A percentile compares a stretch with the other conserved stretches of the same genome.
These are phyloP conservation scores for Rhizopogon vulgaris DNA, from an alignment of 768 basidiomycete genomes.

Conservation along the genomic window DNA sequence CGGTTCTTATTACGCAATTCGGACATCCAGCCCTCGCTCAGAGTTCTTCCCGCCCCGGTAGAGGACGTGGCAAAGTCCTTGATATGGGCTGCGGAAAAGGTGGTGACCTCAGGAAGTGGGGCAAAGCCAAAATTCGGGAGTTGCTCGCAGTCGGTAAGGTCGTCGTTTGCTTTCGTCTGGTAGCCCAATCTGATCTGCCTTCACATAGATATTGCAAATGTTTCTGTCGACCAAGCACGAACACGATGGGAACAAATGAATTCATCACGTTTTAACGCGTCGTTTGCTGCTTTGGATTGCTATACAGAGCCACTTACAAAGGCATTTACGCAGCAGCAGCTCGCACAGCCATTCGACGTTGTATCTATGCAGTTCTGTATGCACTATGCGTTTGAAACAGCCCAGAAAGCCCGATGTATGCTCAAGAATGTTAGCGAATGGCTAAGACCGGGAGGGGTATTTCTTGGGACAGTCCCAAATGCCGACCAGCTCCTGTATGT, in stretches of 20 bases:
- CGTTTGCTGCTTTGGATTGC: conserved; percentile 85
- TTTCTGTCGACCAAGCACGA: conserved; percentile 87
- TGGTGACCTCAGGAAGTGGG: conserved; percentile 95
- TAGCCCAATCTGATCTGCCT: background rate
- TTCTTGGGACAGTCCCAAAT: conserved; percentile 96
- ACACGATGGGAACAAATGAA: conserved; percentile 54
- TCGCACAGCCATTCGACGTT: conserved; percentile 78
- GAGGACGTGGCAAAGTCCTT: conserved; percentile 67
- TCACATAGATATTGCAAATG: conserved; percentile 72
- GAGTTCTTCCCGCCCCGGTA: conserved; percentile 22
- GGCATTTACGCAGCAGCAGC: conserved; percentile 55
- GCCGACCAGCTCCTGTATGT: conserved; percentile 77
- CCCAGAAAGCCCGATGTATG: conserved; percentile 84
- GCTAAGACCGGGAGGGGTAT: conserved; percentile 81
- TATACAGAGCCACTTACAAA: conserved; percentile 68
- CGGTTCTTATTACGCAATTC: conserved; percentile 89
- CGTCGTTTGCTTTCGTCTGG: background rate
- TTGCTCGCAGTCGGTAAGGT: conserved; percentile 71
- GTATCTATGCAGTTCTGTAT: conserved; percentile 99
- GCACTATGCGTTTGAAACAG: conserved; percentile 98
- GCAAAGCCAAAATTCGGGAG: conserved; percentile 74
- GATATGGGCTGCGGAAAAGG: conserved; percentile 99
- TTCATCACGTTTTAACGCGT: conserved; percentile 60
- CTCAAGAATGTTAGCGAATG: conserved; percentile 80
- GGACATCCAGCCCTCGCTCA: conserved; percentile 62